These are phyloP conservation scores for Calonectria hawksworthii DNA, from an alignment of 2,329 filamentous ascomycete species.

Conservation along the genomic window DNA sequence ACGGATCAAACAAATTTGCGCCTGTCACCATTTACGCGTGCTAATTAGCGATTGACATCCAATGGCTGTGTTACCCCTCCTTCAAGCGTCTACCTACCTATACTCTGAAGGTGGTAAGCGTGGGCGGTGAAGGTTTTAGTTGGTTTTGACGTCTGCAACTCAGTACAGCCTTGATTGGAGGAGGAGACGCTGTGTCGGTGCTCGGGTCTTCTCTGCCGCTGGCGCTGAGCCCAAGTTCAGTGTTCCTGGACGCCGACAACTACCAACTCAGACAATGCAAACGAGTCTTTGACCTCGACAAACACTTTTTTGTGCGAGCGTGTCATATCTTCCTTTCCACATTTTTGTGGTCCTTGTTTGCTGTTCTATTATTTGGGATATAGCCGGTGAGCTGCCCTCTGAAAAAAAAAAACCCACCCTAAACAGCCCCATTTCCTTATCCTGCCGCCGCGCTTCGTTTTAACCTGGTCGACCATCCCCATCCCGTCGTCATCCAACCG, in stretches of 20 bases:
- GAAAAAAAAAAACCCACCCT: constrained; percentile 9
- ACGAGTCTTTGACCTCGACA: neutral
- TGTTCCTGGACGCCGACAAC: constrained; percentile 6
- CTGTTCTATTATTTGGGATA: neutral
- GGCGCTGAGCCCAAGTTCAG: constrained; percentile 3
- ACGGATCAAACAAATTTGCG: neutral
- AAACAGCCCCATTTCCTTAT: constrained; percentile 22
- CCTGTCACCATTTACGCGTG: neutral
- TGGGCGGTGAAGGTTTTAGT: constrained; percentile 45
- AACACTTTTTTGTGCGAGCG: neutral
- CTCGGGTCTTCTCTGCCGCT: constrained; percentile 38
- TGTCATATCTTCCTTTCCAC: neutral
- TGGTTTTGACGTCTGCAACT: constrained; percentile 39
- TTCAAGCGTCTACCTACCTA: constrained; percentile 14
- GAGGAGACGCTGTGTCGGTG: constrained; percentile 21
- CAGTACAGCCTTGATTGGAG: constrained; percentile 44
- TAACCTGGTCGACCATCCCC: constrained; percentile 14
- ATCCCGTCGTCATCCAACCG: constrained; percentile 22
- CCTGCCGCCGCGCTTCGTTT: constrained; percentile 14
- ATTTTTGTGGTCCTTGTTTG: neutral
- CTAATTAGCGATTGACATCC: constrained; percentile 2
- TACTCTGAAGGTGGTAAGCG: constrained; percentile 29
- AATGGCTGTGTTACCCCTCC: constrained; percentile 40
- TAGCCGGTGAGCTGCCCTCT: neutral
- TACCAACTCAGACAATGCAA: constrained; percentile 2